Base-by-base conservation (phyloP, 2,329 filamentous ascomycete genomes). In the Pseudonectria foliicola region DNA sequence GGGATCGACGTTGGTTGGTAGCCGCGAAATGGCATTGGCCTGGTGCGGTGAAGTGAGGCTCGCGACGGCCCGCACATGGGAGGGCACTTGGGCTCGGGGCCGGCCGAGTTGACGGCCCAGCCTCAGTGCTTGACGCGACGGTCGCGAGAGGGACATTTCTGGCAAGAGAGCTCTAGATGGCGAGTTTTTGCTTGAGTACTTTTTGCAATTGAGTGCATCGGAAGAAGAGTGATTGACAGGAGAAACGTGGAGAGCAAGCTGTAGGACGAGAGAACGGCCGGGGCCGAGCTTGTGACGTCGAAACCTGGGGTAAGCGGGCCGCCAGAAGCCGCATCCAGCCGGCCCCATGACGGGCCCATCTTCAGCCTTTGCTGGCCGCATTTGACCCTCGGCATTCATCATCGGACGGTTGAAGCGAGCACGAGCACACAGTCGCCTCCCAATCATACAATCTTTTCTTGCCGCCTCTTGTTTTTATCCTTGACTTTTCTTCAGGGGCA, bases 21-120 rank as follows among this genome's bases (percentile, higher is more conserved):
- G 68, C 28, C 86, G 72, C 6, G 89, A 95, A 43, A 95, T 81
- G 36, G 87, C 82, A 43, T 77, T 76, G 25, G 87, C 85, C 65
- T 95, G 87, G 60, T 88, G 79, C 3, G 81, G 76, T 42, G 87
- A 77, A 7, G 83, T 85, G 60, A 94, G 89, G 28, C 77, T 87
- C 39, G 89, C 83, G 48, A 84, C 70, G 35, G 65, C 52, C 39
- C 63, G 60, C 50, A 45, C 53, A 39, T 45, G 50, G 43, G 35
- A 46, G 34, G 41, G 43, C 28, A 42, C 30, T 25, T 47, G 47
- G 4, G 51, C 48, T 55, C 64, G 60, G 57, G 64, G 64, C 45
- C 61, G 62, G 34, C 31, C 34, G 43, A 50, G 42, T 45, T 55
- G 53, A 39, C 53, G 49, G 35, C 54, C 43, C 30, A 57, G 45